Evolutionary conservation across 805 yeast species (phyloP).

Genomic region (Blastobotrys muscicola): DNA sequence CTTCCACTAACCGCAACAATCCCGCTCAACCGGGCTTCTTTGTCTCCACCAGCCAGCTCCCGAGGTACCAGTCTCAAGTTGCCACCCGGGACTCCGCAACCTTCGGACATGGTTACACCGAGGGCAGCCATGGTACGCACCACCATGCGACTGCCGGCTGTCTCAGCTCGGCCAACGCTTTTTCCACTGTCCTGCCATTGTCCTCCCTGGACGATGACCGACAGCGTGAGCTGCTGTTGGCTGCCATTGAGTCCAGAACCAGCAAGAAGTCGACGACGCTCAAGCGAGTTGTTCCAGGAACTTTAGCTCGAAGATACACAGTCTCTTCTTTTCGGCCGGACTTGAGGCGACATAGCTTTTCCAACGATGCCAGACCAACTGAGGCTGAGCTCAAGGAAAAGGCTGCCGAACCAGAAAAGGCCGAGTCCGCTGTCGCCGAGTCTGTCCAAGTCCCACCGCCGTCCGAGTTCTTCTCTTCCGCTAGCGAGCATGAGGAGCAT

Average conservation of each 20-base stretch:
- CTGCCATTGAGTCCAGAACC: background rate
- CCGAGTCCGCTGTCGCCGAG: too few species aligned
- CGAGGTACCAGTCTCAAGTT: slow-evolving; percentile 30
- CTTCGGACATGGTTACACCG: slow-evolving; percentile 7
- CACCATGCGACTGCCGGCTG: slow-evolving; percentile 9
- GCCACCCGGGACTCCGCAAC: slow-evolving; percentile 12
- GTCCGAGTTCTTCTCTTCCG: background rate
- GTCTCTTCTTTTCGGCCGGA: too few species aligned
- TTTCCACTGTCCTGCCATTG: slow-evolving; percentile 14
- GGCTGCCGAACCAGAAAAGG: too few species aligned
- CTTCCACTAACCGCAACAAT: slow-evolving; percentile 13
- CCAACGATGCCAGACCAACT: too few species aligned
- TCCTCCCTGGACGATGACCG: slow-evolving; percentile 18
- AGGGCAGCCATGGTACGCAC: slow-evolving; percentile 1
- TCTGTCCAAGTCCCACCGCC: background rate
- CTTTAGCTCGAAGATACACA: too few species aligned
- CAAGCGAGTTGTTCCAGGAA: too few species aligned
- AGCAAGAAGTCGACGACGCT: background rate
- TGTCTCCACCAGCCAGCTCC: slow-evolving; percentile 31
- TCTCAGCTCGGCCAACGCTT: slow-evolving; percentile 10
- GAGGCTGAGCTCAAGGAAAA: too few species aligned
- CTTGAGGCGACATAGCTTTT: too few species aligned
- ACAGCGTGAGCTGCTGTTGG: slow-evolving; percentile 10
- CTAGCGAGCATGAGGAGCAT: slow-evolving; percentile 1
- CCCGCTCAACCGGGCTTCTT: slow-evolving; percentile 30